phyloP scores from a whole-genome alignment of 345 rosid species.

The Pistacia atlantica region DNA sequence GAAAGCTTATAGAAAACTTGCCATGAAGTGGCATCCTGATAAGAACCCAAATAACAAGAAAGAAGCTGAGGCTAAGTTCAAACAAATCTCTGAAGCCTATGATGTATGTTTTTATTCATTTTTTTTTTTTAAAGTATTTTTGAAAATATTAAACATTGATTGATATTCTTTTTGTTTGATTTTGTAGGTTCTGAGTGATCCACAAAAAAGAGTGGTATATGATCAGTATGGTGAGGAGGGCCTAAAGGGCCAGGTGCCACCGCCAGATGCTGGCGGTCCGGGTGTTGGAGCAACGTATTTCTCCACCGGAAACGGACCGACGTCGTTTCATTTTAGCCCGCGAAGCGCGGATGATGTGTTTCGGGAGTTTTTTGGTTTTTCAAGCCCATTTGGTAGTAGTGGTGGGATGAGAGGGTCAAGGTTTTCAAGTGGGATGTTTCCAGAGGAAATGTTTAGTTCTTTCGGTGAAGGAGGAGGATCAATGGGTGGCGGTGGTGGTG shows the following conservation, averaged over 20 bases:
- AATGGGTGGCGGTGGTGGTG: conserved; percentile 41
- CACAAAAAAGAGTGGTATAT: conserved; percentile 71
- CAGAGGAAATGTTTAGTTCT: conserved; percentile 56
- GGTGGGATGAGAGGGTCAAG: conserved; percentile 46
- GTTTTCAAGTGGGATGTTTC: conserved; percentile 56
- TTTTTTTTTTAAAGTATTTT: background rate
- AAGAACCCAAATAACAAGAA: conserved; percentile 57
- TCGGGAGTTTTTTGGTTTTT: conserved; percentile 68
- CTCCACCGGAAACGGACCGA: conserved; percentile 48
- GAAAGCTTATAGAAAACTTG: conserved; percentile 63
- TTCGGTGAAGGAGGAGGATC: conserved; percentile 59
- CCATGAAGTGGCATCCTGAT: conserved; percentile 59
- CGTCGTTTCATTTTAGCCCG: conserved; percentile 64
- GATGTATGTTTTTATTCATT: conserved; percentile 34
- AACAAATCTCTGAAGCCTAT: conserved; percentile 74
- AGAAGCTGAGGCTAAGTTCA: conserved; percentile 72
- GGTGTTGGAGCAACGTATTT: conserved; percentile 55
- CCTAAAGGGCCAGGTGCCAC: conserved; percentile 73
- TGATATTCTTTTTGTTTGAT: background rate
- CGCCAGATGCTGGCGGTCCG: conserved; percentile 58
- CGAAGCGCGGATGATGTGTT: conserved; percentile 71
- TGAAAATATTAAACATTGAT: background rate
- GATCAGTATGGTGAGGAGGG: conserved; percentile 86
- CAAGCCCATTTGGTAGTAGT: conserved; percentile 52
- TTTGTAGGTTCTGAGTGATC: conserved; percentile 74